Evolutionary conservation across 2,329 filamentous ascomycete genomes (phyloP), one percentile per base, ranked within the genome.

Genomic region (Fusarium metavorans): DNA sequence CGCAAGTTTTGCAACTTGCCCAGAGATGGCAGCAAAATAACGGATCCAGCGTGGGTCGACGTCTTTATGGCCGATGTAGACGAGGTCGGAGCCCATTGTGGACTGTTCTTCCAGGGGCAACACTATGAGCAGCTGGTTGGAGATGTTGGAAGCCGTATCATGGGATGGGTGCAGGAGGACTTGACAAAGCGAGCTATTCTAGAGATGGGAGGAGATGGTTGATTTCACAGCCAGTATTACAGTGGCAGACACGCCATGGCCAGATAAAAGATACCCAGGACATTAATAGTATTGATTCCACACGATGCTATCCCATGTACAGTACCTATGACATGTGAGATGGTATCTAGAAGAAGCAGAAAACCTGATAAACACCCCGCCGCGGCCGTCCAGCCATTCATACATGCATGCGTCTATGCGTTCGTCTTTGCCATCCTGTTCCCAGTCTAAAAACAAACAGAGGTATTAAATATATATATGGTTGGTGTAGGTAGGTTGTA

Each of bases 1-100:
- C 89, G 90, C 68, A 96, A 94, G 78, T 98, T 98, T 82, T 97
- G 95, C 83, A 91, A 92, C 76, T 83, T 96, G 4, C 94, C 93
- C 0, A 83, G 86, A 23, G 86, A 85, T 66, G 84, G 82, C 13
- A 81, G 86, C 62, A 91, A 90, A 8, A 84, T 86, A 69, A 84
- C 87, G 50, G 94, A 97, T 80, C 84, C 88, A 6, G 90, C 92
- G 18, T 98, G 95, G 95, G 85, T 95, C 1, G 87, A 92, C 52
- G 89, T 98, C 4, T 92, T 91, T 77, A 97, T 98, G 93, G 89
- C 92, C 67, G 92, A 91, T 62, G 91, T 97, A 70, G 95, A 97
- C 79, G 94, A 97, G 82, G 93, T 97, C 1, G 92, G 90, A 8
- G 95, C 95, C 11, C 95, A 97, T 81, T 96, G 94, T 71, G 92